phyloP scores from a whole-genome alignment of 768 basidiomycete species.

The Rhodotorula sphaerocarpa region DNA sequence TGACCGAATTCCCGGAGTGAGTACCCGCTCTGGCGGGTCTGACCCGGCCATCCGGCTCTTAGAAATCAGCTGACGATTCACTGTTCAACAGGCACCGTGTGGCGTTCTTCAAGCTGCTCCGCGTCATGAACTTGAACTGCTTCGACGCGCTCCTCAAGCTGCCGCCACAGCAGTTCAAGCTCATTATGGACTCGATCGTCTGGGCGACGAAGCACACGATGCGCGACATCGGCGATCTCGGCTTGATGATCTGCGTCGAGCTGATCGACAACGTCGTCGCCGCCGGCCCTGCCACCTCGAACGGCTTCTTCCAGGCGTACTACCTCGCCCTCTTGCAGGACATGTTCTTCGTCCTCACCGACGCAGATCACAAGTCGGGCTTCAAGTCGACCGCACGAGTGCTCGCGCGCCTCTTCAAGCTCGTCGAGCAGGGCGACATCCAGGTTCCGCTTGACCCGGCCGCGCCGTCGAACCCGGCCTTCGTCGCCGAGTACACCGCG shows the following conservation, averaged over 20 bases:
- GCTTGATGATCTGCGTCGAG: constrained; percentile 68
- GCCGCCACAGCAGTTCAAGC: constrained; percentile 87
- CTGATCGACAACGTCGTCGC: constrained; percentile 88
- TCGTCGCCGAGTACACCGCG: constrained; percentile 75
- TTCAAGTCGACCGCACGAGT: constrained; percentile 65
- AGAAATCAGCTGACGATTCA: not conserved
- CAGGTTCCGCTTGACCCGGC: constrained; percentile 73
- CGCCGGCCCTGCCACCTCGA: constrained; percentile 68
- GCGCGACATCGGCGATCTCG: constrained; percentile 91
- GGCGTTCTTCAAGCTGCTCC: constrained; percentile 91
- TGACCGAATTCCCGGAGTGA: constrained; percentile 86
- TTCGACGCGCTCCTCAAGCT: constrained; percentile 61
- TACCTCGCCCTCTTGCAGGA: constrained; percentile 88
- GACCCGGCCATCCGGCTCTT: not conserved
- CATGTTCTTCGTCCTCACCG: constrained; percentile 93
- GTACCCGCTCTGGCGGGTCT: not conserved
- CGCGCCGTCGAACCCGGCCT: constrained; percentile 62
- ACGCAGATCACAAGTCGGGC: constrained; percentile 87
- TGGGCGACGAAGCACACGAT: constrained; percentile 99
- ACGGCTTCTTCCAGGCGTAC: constrained; percentile 93
- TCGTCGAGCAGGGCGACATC: constrained; percentile 73
- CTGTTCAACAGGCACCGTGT: constrained; percentile 56
- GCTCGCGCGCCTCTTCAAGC: constrained; percentile 86
- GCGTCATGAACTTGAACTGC: constrained; percentile 83
- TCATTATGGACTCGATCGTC: constrained; percentile 94